A percentile compares a stretch with the other conserved stretches of the same genome.
Conservation (phyloP, 768 basidiomycete species). For the Collybia mongolica region DNA sequence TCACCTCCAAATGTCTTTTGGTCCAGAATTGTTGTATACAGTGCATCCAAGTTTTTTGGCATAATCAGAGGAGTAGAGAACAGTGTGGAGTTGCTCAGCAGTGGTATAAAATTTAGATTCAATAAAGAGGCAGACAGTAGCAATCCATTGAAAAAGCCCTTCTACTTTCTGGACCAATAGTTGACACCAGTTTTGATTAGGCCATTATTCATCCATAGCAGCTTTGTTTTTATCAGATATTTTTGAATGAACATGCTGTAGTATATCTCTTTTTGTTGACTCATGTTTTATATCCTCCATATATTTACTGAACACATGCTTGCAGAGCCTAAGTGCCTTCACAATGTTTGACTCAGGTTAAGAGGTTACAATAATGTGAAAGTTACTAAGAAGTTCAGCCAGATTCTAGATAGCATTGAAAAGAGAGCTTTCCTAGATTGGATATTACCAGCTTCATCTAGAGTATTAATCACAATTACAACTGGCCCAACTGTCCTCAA, state of each 20-base stretch:
- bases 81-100: background rate
- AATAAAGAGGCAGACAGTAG: background rate
- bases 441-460: background rate
- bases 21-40: background rate
- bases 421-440: background rate
- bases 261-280: background rate
- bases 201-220: background rate
- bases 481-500: background rate
- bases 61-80: background rate
- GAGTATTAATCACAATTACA: background rate
- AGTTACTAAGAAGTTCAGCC: background rate
- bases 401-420: background rate
- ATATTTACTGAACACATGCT: background rate
- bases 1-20: background rate
- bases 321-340: background rate
- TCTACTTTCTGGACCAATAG: background rate
- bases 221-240: background rate
- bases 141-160: background rate
- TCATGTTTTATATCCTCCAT: background rate
- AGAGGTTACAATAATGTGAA: background rate
- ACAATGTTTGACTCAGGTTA: background rate
- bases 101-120: background rate
- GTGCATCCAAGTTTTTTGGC: background rate
- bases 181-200: background rate
- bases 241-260: background rate